phyloP scores from a whole-genome alignment of 2,329 filamentous ascomycete genomes.

The Helotiales sp. region DNA sequence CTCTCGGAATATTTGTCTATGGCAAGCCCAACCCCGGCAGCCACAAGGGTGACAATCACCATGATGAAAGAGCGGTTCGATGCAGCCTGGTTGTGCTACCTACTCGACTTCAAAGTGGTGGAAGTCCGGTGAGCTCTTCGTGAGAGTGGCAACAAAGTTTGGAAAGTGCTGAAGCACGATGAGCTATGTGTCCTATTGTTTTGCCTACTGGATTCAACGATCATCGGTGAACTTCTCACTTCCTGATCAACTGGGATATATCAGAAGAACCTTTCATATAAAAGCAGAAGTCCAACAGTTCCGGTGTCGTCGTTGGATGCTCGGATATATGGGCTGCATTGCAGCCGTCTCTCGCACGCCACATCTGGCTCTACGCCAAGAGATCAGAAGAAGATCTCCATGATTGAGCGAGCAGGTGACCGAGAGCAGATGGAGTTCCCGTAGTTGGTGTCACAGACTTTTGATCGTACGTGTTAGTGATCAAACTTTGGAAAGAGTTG shows the following conservation, averaged over 20 bases:
- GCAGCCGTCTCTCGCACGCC: neutral
- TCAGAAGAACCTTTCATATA: neutral
- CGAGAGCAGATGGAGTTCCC: neutral
- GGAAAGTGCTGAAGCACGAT: too few species aligned
- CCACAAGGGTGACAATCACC: constrained; percentile 7
- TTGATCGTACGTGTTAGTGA: too few species aligned
- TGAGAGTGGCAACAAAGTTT: too few species aligned
- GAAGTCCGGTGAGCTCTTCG: too few species aligned
- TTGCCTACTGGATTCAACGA: too few species aligned
- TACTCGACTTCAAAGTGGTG: too few species aligned
- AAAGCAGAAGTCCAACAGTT: neutral
- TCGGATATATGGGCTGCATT: neutral
- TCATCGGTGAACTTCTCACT: too few species aligned
- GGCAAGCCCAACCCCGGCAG: constrained; percentile 7
- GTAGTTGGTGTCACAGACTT: neutral
- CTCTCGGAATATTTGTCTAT: constrained; percentile 5
- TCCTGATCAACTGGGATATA: too few species aligned
- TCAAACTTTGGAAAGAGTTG: too few species aligned
- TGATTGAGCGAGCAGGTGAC: neutral
- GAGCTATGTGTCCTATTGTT: too few species aligned
- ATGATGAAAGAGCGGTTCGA: neutral
- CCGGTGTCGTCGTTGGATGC: neutral
- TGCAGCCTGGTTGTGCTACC: neutral
- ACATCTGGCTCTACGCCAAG: neutral
- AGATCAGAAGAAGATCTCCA: neutral